phyloP scores from a whole-genome alignment of 208 protist genomes.

The Trypanosoma vivax region DNA sequence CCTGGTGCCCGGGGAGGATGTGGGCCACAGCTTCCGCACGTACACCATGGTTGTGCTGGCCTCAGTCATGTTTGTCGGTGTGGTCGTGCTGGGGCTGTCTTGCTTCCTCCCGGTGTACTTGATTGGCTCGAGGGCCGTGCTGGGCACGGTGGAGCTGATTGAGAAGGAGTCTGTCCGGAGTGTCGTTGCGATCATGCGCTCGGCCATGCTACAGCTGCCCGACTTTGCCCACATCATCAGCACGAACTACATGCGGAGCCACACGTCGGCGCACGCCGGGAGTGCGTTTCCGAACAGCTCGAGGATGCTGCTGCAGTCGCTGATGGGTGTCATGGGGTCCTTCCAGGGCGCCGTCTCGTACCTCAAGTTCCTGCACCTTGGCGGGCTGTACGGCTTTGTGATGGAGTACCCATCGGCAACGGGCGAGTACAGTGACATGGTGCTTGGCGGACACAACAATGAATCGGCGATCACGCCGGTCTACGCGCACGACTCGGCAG shows the following conservation, averaged over 20 bases:
- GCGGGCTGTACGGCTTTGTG: conserved; percentile 8
- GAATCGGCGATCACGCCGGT: neutral
- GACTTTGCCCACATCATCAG: conserved; percentile 61
- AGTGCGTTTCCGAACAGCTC: conserved; percentile 6
- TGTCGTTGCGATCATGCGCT: conserved; percentile 47
- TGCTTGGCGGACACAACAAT: conserved; percentile 5
- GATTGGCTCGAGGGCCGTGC: conserved; percentile 21
- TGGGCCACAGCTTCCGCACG: neutral
- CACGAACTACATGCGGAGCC: conserved; percentile 47
- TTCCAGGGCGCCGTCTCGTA: conserved; percentile 15
- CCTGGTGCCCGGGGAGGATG: no score
- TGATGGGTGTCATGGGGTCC: conserved; percentile 14
- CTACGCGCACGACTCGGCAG: conserved; percentile 3
- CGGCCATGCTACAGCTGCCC: conserved; percentile 46
- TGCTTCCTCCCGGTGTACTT: conserved; percentile 25
- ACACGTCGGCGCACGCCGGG: conserved; percentile 11
- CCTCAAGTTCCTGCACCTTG: conserved; percentile 15
- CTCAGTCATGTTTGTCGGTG: conserved; percentile 27
- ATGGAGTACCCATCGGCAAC: neutral
- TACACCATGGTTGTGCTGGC: conserved; percentile 5
- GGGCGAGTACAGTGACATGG: neutral
- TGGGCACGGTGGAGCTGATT: conserved; percentile 19
- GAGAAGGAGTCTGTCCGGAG: conserved; percentile 28
- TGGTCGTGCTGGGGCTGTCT: conserved; percentile 23
- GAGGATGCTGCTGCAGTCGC: conserved; percentile 7